Evolutionary conservation across 164 flowering plant species (phyloP).

Genomic region (Stephania japonica): DNA sequence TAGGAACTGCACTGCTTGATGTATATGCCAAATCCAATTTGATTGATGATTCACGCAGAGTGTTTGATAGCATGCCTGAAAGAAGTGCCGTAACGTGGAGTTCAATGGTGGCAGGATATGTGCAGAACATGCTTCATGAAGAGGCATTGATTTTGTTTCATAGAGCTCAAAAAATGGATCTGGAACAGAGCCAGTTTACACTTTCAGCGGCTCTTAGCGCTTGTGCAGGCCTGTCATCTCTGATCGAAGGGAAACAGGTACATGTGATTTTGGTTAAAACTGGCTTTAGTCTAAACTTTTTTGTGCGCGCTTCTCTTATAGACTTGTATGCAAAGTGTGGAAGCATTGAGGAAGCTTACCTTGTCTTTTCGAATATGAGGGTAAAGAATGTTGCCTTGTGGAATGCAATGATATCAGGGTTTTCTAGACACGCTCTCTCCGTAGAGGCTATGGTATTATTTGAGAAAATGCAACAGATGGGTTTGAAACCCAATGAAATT

Average conservation of each 20-base stretch:
- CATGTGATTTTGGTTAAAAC: conserved; percentile 48
- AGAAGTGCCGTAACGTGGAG: conserved; percentile 80
- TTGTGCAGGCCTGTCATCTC: conserved; percentile 66
- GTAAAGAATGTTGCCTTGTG: conserved; percentile 53
- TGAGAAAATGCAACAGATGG: conserved; percentile 80
- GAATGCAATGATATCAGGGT: conserved; percentile 84
- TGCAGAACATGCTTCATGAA: conserved; percentile 65
- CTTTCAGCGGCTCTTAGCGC: conserved; percentile 68
- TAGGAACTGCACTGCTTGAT: conserved; percentile 77
- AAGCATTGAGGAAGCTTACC: conserved; percentile 51
- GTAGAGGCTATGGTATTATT: conserved; percentile 61
- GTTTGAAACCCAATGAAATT: conserved; percentile 54
- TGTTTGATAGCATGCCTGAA: conserved; percentile 54
- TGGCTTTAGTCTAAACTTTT: conserved; percentile 47
- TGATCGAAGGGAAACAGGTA: conserved; percentile 70
- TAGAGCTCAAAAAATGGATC: conserved; percentile 29
- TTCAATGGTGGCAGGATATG: conserved; percentile 79
- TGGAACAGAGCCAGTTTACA: conserved; percentile 43
- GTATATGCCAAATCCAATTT: conserved; percentile 68
- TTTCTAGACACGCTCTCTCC: conserved; percentile 62
- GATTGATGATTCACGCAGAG: conserved; percentile 40
- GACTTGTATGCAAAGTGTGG: conserved; percentile 92
- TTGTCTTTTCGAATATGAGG: conserved; percentile 36
- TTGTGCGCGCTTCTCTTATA: conserved; percentile 58
- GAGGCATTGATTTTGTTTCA: conserved; percentile 58